phyloP scores from a whole-genome alignment of 2,329 filamentous ascomycete genomes.

The Penicillium sp. region DNA sequence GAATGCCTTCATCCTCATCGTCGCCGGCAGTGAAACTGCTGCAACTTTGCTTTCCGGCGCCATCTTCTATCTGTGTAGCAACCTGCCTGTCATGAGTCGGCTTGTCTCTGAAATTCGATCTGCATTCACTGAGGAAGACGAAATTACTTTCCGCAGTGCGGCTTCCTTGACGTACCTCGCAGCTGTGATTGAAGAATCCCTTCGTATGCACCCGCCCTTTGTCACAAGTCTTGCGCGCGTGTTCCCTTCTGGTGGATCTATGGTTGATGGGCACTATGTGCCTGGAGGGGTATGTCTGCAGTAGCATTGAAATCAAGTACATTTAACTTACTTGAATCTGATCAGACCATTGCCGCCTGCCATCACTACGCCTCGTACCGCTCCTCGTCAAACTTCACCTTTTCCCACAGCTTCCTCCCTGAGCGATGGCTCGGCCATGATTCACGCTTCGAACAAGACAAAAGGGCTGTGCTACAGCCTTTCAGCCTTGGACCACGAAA shows the following conservation, averaged over 20 bases:
- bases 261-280: slow-evolving; percentile 37
- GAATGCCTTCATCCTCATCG: slow-evolving; percentile 30
- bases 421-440: slow-evolving; percentile 33
- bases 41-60: slow-evolving; percentile 41
- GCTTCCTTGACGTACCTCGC: slow-evolving; percentile 42
- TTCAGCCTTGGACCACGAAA: slow-evolving; percentile 38
- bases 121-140: slow-evolving; percentile 18
- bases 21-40: slow-evolving; percentile 42
- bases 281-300: slow-evolving; percentile 22
- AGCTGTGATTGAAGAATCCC: slow-evolving; percentile 48
- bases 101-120: slow-evolving; percentile 27
- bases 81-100: slow-evolving; percentile 14
- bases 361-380: slow-evolving; percentile 27
- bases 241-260: slow-evolving; percentile 30
- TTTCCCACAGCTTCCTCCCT: slow-evolving; percentile 28
- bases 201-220: slow-evolving; percentile 48
- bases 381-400: slow-evolving; percentile 24
- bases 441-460: slow-evolving; percentile 18
- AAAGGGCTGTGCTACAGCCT: slow-evolving; percentile 27
- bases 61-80: slow-evolving; percentile 29
- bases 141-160: slow-evolving; percentile 33
- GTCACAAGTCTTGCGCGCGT: slow-evolving; percentile 25
- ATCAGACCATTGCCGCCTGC: slow-evolving; percentile 17
- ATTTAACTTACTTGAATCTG: not conserved
- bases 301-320: not conserved